Conservation (phyloP, 495 filamentous ascomycete genomes). For the Penicillium bialowiezense region DNA sequence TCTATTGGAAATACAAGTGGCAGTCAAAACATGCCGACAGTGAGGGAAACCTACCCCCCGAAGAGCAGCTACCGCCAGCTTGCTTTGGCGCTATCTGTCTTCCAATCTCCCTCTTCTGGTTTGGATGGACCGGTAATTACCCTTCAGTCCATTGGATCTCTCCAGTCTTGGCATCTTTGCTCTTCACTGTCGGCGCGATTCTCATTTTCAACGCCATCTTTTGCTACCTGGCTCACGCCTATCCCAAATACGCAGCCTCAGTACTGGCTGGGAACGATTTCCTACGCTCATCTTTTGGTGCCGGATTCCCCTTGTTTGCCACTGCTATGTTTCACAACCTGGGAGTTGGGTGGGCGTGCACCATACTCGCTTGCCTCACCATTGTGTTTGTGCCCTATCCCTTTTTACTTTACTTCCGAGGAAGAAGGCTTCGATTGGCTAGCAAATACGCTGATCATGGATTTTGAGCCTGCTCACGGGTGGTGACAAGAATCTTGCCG, state of each 20-base stretch:
- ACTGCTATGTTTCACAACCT: slow-evolving; percentile 52
- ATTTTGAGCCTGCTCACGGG: too few species aligned
- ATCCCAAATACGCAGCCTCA: slow-evolving; percentile 43
- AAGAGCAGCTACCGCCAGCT: slow-evolving; percentile 50
- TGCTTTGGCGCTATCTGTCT: slow-evolving; percentile 46
- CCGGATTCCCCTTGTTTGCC: slow-evolving; percentile 49
- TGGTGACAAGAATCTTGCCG: too few species aligned
- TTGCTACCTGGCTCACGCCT: slow-evolving; percentile 46
- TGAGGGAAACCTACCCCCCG: slow-evolving; percentile 30
- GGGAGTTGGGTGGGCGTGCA: slow-evolving; percentile 61
- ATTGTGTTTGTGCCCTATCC: slow-evolving; percentile 40
- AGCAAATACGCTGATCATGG: too few species aligned
- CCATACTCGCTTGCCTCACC: slow-evolving; percentile 56
- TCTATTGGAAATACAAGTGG: slow-evolving; percentile 39
- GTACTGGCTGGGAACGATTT: slow-evolving; percentile 54
- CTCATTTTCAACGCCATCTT: slow-evolving; percentile 54
- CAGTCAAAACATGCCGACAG: slow-evolving; percentile 40
- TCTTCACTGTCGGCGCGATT: slow-evolving; percentile 53
- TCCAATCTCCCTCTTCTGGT: slow-evolving; percentile 57
- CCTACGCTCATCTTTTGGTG: slow-evolving; percentile 44
- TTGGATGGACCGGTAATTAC: slow-evolving; percentile 55
- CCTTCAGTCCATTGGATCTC: slow-evolving; percentile 57
- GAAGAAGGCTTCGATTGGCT: slow-evolving; percentile 23
- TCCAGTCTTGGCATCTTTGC: slow-evolving; percentile 52
- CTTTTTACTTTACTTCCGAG: slow-evolving; percentile 31